Evolutionary conservation across 257 asterid species (phyloP).

Genomic region (Lithospermum erythrorhizon): DNA sequence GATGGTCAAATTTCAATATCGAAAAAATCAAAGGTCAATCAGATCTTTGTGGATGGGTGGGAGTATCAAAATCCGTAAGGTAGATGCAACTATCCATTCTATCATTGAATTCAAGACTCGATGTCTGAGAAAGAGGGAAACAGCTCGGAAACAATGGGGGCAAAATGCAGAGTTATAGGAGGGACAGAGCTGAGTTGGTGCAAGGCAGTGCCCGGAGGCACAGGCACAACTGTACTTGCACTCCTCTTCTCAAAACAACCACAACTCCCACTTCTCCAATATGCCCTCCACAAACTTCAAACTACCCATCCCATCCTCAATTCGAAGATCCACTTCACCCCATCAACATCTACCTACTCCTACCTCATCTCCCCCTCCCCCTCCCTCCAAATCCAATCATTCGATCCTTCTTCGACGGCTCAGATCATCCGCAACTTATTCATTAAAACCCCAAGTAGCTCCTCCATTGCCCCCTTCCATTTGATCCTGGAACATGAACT

Average conservation of each 20-base stretch:
- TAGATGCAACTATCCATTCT: too few relatives aligned
- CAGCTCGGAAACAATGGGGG: slow-evolving; percentile 1
- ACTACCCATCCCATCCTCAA: slow-evolving; percentile 67
- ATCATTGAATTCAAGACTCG: too few relatives aligned
- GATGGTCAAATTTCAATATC: too few relatives aligned
- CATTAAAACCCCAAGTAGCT: neutral
- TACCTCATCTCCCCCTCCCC: slow-evolving; percentile 41
- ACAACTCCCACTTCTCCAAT: slow-evolving; percentile 32
- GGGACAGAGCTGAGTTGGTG: slow-evolving; percentile 91
- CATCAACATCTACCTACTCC: slow-evolving; percentile 36
- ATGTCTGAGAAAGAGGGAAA: slow-evolving; percentile 15
- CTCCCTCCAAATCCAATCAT: slow-evolving; percentile 38
- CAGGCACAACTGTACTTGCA: slow-evolving; percentile 68
- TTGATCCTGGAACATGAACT: slow-evolving; percentile 73
- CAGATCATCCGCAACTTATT: slow-evolving; percentile 31
- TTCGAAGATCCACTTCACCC: slow-evolving; percentile 45
- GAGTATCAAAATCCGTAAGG: too few relatives aligned
- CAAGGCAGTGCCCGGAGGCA: slow-evolving; percentile 83
- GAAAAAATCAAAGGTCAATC: too few relatives aligned
- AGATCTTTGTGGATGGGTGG: too few relatives aligned
- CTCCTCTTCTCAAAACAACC: slow-evolving; percentile 51
- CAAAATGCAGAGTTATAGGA: slow-evolving; percentile 39
- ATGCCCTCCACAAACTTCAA: slow-evolving; percentile 53
- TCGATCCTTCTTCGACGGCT: slow-evolving; percentile 50
- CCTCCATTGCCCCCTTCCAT: slow-evolving; percentile 37